A percentile compares a stretch with the other conserved stretches of the same genome.
These are phyloP conservation scores for Candida boidinii DNA, from an alignment of 805 yeast species.

Conservation along the genomic window DNA sequence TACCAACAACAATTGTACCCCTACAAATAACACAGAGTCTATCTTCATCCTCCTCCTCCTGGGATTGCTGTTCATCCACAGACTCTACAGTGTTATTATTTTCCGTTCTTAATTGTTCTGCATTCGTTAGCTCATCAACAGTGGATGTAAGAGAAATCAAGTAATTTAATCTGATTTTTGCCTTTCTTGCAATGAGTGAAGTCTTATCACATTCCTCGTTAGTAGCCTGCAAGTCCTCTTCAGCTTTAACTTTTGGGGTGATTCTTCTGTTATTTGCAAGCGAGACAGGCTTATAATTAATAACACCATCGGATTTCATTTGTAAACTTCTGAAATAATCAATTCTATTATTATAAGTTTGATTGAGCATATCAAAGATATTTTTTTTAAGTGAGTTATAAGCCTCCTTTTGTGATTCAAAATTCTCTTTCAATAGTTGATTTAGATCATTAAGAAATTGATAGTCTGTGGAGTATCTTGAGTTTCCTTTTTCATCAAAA, in stretches of 20 bases:
- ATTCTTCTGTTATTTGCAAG: constrained; percentile 2
- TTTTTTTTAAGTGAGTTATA: constrained; percentile 35
- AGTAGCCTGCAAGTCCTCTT: constrained; percentile 8
- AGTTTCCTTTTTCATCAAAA: constrained; percentile 12
- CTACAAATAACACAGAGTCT: constrained; percentile 73
- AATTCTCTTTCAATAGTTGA: constrained; percentile 19
- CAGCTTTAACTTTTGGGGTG: constrained; percentile 16
- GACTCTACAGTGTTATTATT: constrained; percentile 16
- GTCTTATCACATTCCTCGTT: constrained; percentile 8
- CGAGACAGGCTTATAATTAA: constrained; percentile 31
- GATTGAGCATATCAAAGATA: constrained; percentile 43
- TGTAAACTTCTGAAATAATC: constrained; percentile 82
- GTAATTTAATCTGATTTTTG: constrained; percentile 38
- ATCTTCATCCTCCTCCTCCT: constrained; percentile 19
- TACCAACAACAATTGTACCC: constrained; percentile 59
- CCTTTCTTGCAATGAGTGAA: too few species aligned
- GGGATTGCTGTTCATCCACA: constrained; percentile 19
- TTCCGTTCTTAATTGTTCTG: too few species aligned
- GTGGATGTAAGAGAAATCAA: constrained; percentile 35
- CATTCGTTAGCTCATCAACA: constrained; percentile 7
- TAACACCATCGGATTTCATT: constrained; percentile 75
- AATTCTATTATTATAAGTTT: constrained; percentile 70
- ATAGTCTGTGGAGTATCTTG: constrained; percentile 8
- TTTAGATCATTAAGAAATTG: constrained; percentile 7
- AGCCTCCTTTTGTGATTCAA: constrained; percentile 36